A percentile compares a stretch with the other conserved stretches of the same genome.
Conservation (phyloP, 2,329 filamentous ascomycete genomes). For the Ophiosphaerella herpotricha region DNA sequence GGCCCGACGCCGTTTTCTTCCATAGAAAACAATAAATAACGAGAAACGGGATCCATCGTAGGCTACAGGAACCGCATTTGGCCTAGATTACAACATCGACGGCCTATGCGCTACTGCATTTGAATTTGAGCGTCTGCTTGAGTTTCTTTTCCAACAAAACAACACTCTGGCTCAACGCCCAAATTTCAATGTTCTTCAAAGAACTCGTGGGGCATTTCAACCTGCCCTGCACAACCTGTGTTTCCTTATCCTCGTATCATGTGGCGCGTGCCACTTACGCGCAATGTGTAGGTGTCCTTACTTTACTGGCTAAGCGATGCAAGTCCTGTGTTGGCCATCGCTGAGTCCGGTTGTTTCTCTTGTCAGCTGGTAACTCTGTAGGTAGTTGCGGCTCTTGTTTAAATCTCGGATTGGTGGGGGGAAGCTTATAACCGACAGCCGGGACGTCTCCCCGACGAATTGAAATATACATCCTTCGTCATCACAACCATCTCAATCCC, state of each 20-base stretch:
- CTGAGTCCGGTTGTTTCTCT: conserved; percentile 14
- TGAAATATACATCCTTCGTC: conserved; percentile 11
- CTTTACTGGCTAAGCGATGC: conserved; percentile 5
- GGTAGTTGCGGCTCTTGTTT: conserved; percentile 14
- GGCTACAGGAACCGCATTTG: conserved; percentile 39
- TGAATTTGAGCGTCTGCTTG: conserved; percentile 67
- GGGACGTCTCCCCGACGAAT: conserved; percentile 10
- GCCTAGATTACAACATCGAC: conserved; percentile 74
- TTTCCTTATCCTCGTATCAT: conserved; percentile 26
- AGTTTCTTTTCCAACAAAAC: conserved; percentile 85
- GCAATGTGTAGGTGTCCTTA: conserved; percentile 19
- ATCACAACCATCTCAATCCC: conserved; percentile 6
- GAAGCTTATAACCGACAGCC: too few species aligned
- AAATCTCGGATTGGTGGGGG: not conserved
- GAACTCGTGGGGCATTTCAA: conserved; percentile 65
- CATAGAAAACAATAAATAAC: conserved; percentile 17
- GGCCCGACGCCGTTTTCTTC: conserved; percentile 18
- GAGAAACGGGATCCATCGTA: conserved; percentile 33
- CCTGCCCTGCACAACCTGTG: conserved; percentile 55
- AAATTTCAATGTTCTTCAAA: conserved; percentile 58
- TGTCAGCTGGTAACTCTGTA: conserved; percentile 14
- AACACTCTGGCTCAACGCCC: conserved; percentile 75
- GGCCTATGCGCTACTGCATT: conserved; percentile 53
- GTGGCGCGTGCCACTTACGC: conserved; percentile 16
- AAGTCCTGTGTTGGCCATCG: conserved; percentile 1